Evolutionary conservation across 2,329 filamentous ascomycete species (phyloP).

Genomic region (Cylindrodendrum hubeiense): DNA sequence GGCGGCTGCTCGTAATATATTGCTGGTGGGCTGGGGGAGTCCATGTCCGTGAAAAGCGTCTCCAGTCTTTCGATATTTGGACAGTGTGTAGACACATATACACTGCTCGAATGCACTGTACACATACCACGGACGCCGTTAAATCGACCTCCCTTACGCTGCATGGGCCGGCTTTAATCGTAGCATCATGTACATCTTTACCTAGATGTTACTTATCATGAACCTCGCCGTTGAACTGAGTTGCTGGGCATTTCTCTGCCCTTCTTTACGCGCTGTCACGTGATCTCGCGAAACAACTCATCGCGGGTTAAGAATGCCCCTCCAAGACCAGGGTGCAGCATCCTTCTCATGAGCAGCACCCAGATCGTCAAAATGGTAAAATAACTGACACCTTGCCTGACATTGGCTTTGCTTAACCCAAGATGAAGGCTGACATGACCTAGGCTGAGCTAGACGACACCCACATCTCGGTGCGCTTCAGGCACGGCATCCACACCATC

Average conservation of each 20-base stretch:
- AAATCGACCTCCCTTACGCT: neutral
- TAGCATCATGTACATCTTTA: neutral
- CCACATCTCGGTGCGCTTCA: slow-evolving; percentile 77
- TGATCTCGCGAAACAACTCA: slow-evolving; percentile 42
- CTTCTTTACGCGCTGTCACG: slow-evolving; percentile 44
- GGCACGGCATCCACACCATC: slow-evolving; percentile 78
- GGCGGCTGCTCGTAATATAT: slow-evolving; percentile 38
- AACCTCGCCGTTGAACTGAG: neutral
- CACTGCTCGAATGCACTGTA: slow-evolving; percentile 35
- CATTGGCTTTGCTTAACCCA: slow-evolving; percentile 1
- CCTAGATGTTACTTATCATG: neutral
- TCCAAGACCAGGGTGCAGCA: slow-evolving; percentile 6
- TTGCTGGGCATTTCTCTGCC: neutral
- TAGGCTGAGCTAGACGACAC: slow-evolving; percentile 56
- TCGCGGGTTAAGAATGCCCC: slow-evolving; percentile 9
- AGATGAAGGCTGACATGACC: neutral
- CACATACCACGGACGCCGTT: neutral
- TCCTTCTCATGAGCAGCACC: slow-evolving; percentile 1
- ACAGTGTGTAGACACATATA: slow-evolving; percentile 27
- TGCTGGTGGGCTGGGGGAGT: slow-evolving; percentile 24
- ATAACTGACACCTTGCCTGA: neutral
- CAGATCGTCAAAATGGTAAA: slow-evolving; percentile 26
- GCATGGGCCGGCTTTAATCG: neutral
- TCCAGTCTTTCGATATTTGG: slow-evolving; percentile 6
- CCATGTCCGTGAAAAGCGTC: slow-evolving; percentile 24